Percentiles rank a stretch among this genome's conserved stretches.
phyloP scores from a whole-genome alignment of 345 rosid species.

The Pistacia integerrima region DNA sequence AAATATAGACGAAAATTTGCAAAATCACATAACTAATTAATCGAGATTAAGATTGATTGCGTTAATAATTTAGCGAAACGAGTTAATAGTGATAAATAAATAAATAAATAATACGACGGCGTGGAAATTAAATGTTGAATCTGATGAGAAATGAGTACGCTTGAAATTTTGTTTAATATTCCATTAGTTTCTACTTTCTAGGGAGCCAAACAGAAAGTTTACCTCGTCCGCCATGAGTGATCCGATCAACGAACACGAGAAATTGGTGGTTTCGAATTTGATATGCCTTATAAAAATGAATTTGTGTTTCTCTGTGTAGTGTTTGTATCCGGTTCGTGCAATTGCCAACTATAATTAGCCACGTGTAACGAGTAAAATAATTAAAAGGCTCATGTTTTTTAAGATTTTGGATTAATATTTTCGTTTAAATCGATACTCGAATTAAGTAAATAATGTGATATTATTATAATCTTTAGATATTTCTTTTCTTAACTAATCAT shows the following conservation, averaged over 20 bases:
- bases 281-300: not conserved
- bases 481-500: too few relatives aligned
- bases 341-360: not conserved
- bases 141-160: too few relatives aligned
- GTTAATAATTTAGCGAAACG: not conserved
- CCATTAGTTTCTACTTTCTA: not conserved
- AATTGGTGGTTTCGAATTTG: not conserved
- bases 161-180: not conserved
- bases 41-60: not conserved
- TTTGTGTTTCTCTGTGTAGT: too few relatives aligned
- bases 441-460: too few relatives aligned
- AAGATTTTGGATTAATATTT: too few relatives aligned
- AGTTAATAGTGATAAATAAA: not conserved
- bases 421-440: too few relatives aligned
- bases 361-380: not conserved
- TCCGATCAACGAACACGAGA: conserved; percentile 24
- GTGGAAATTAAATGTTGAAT: not conserved
- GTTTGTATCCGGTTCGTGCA: conserved; percentile 1
- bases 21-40: not conserved
- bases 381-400: too few relatives aligned
- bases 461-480: too few relatives aligned
- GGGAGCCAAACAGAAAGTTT: not conserved
- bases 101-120: not conserved
- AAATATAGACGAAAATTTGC: too few relatives aligned
- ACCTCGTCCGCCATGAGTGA: conserved; percentile 56